Percentiles rank a stretch among this genome's conserved stretches.
Evolutionary conservation across 2,329 filamentous ascomycete genomes (phyloP).

Genomic region (Monosporascus sp.): DNA sequence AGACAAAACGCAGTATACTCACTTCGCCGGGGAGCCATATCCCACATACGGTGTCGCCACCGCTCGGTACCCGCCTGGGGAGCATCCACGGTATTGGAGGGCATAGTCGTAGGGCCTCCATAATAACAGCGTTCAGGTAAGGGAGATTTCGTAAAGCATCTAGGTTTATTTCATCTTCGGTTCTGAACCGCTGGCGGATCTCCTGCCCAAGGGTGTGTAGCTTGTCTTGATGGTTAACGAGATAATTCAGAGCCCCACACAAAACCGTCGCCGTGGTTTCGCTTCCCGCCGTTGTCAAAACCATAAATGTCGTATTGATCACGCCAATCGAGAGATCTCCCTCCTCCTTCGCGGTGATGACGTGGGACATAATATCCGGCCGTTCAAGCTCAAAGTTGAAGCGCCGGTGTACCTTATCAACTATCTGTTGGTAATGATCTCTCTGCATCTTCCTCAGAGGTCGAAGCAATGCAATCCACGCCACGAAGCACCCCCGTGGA

Average conservation of each 20-base stretch:
- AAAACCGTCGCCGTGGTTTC: constrained; percentile 23
- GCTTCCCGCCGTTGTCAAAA: constrained; percentile 23
- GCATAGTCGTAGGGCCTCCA: constrained; percentile 15
- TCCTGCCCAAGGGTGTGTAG: constrained; percentile 4
- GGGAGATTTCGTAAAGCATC: constrained; percentile 8
- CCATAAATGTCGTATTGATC: constrained; percentile 27
- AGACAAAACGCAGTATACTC: not conserved
- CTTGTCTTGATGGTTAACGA: constrained; percentile 12
- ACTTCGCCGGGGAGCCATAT: constrained; percentile 14
- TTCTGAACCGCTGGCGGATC: constrained; percentile 4
- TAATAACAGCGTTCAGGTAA: constrained; percentile 15
- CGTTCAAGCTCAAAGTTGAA: constrained; percentile 21
- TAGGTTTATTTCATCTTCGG: constrained; percentile 7
- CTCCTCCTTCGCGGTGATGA: constrained; percentile 12
- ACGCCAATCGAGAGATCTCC: constrained; percentile 15
- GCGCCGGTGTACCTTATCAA: constrained; percentile 22
- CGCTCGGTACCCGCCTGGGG: constrained; percentile 2
- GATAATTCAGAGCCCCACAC: constrained; percentile 16
- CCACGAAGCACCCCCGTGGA: no score
- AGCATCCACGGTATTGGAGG: constrained; percentile 17
- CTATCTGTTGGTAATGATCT: constrained; percentile 18
- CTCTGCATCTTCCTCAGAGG: constrained; percentile 11
- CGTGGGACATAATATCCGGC: constrained; percentile 25
- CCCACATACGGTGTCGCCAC: constrained; percentile 10
- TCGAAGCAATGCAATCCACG: no score